These are phyloP conservation scores for Aschersonia sp. DNA, from an alignment of 2,329 filamentous ascomycete genomes.

Conservation along the genomic window DNA sequence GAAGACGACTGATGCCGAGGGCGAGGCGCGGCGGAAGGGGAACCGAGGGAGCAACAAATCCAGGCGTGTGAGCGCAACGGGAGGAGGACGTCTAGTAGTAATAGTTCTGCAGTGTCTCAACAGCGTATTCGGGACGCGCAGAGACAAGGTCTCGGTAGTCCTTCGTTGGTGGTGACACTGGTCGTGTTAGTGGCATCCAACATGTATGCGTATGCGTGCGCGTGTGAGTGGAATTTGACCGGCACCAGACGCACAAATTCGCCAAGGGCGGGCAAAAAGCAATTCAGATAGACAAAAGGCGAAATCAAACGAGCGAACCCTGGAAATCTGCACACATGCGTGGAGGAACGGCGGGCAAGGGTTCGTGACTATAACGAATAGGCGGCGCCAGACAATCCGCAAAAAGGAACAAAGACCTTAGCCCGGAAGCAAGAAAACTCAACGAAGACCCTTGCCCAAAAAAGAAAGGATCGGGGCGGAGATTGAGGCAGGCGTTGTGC, in stretches of 20 bases:
- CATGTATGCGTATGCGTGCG: neutral
- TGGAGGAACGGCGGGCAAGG: neutral
- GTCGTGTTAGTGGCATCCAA: neutral
- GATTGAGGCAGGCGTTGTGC: neutral
- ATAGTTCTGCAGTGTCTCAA: no score
- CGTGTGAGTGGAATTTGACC: neutral
- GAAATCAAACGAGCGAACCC: neutral
- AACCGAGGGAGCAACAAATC: no score
- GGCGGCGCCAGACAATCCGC: neutral
- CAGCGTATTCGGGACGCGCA: no score
- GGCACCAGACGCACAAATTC: neutral
- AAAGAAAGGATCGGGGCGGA: neutral
- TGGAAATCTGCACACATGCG: neutral
- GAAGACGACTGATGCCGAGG: no score
- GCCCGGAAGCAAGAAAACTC: neutral
- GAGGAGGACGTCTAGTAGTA: no score
- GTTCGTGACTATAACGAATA: neutral
- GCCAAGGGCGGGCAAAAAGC: neutral
- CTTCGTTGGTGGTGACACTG: no score
- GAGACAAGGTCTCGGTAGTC: no score
- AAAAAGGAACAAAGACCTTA: neutral
- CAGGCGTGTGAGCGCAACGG: no score
- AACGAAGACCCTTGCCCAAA: neutral
- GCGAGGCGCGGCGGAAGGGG: no score
- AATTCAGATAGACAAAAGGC: neutral